Evolutionary conservation across 768 basidiomycete species (phyloP), one percentile per base, ranked within the genome.

Genomic region (Strobilomyces confusus): DNA sequence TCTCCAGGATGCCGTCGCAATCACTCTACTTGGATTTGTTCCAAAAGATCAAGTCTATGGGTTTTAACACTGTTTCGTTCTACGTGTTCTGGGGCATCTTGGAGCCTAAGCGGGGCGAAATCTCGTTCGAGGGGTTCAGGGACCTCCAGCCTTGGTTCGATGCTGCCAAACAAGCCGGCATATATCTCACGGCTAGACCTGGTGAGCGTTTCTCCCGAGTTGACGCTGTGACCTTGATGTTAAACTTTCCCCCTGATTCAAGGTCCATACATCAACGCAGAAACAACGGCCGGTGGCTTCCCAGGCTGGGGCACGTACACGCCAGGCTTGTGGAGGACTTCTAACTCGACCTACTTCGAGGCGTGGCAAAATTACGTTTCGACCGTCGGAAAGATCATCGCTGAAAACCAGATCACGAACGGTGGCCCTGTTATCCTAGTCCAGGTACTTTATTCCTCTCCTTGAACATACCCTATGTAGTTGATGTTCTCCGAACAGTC

Each of bases 291-390:
- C 0, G 65, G 65, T 22, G 65, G 81, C 5, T 80, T 82, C 56
- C 81, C 82, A 13, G 81, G 81, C 6, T 82, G 80, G 81, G 77
- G 79, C 32, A 80, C 77, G 9, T 79, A 80, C 63, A 76, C 79
- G 25, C 75, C 78, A 30, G 78, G 77, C 19, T 62, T 68, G 37
- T 72, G 80, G 50, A 71, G 80, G 33, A 80, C 79, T 19, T 76
- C 80, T 46, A 77, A 81, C 61, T 56, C 75, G 7, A 73, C 70
- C 47, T 83, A 80, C 60, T 55, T 48, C 30, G 53, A 54, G 69
- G 82, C 82, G 2, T 85, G 83, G 83, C 69, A 68, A 19, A 77
- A 77, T 13, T 84, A 84, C 55, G 71, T 83, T 68, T 78, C 76
- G 5, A 66, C 71, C 1, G 71, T 84, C 11, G 71, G 77, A 5